Evolutionary conservation across 768 basidiomycete species (phyloP), one percentile per base, ranked within the genome.

Genomic region (Boletus reticulatus): DNA sequence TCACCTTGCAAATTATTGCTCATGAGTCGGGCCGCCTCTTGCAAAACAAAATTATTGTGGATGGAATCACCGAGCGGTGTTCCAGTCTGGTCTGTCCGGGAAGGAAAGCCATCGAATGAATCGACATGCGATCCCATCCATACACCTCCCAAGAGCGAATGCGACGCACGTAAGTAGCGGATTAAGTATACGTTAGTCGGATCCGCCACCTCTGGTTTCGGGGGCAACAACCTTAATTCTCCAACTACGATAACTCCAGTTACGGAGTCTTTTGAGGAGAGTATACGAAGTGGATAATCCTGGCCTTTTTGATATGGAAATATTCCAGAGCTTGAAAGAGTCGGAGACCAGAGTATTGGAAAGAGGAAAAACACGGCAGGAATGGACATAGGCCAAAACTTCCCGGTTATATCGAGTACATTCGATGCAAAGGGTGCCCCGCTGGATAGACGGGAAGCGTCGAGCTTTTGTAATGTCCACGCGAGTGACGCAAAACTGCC

Each of bases 211-310:
- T 67, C 67, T 6, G 67, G 53, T 8, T 47, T 22, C 4, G 75
- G 78, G 37, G 80, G 76, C 4, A 82, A 64, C 29, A 29, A 29
- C 29, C 29, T 2, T 39, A 80, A 73, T 63, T 98, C 91, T 29
- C 84, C 94, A 9, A 97, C 94, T 3, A 88, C 81, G 34, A 98
- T 83, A 14, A 87, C 75, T 2, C 94, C 94, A 1, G 92, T 95
- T n/a, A 80, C 70, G 19, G 89, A 89, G 52, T 84, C 77, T 19
- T 79, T 78, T 2, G 88, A 80, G 2, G 82, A 89, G 47, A 88
- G 80, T 24, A 93, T 81, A 36, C 78, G 81, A n/a, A 90, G 72
- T 4, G 83, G 81, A 55, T 77, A 78, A 31, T 66, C 70, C 3
- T 81, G 81, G 58, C 81, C 29, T 9, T 29, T 83, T 29, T 69